Evolutionary conservation across 2,329 filamentous ascomycete genomes (phyloP).

Genomic region (Xylariaceae sp.): DNA sequence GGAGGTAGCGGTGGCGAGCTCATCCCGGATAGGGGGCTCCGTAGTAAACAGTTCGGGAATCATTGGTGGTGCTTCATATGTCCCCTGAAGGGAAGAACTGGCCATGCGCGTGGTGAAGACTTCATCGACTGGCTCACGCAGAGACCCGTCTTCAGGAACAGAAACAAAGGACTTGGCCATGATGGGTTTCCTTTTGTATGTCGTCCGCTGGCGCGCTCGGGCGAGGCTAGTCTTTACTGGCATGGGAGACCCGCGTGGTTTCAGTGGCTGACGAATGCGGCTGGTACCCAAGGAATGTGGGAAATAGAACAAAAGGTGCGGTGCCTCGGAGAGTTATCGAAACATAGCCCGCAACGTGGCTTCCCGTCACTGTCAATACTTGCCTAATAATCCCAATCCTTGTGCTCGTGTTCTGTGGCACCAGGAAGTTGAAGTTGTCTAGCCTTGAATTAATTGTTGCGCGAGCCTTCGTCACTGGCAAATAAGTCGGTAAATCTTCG

Average conservation of each 20-base stretch:
- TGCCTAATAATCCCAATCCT: neutral
- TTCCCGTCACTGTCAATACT: neutral
- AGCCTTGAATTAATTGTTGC: neutral
- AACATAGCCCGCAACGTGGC: neutral
- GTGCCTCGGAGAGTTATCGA: neutral
- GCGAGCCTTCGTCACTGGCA: neutral
- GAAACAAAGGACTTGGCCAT: constrained; percentile 10
- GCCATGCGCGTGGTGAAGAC: constrained; percentile 20
- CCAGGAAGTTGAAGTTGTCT: neutral
- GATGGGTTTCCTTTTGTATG: constrained; percentile 25
- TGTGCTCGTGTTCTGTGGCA: neutral
- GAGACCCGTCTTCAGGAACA: neutral
- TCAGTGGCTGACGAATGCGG: constrained; percentile 20
- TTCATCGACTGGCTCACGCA: constrained; percentile 15
- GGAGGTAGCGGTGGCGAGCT: constrained; percentile 69
- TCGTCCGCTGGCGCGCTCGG: constrained; percentile 33
- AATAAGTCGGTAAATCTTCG: neutral
- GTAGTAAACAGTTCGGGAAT: constrained; percentile 61
- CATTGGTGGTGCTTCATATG: constrained; percentile 26
- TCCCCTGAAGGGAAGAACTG: constrained; percentile 9
- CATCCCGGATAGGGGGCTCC: constrained; percentile 66
- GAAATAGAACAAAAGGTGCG: neutral
- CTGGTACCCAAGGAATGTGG: constrained; percentile 1
- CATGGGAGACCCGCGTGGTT: constrained; percentile 26
- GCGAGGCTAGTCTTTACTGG: constrained; percentile 38